Percentiles rank a stretch among this genome's conserved stretches.
Evolutionary conservation across 805 yeast species (phyloP).

Genomic region (Lipomyces starkeyi): DNA sequence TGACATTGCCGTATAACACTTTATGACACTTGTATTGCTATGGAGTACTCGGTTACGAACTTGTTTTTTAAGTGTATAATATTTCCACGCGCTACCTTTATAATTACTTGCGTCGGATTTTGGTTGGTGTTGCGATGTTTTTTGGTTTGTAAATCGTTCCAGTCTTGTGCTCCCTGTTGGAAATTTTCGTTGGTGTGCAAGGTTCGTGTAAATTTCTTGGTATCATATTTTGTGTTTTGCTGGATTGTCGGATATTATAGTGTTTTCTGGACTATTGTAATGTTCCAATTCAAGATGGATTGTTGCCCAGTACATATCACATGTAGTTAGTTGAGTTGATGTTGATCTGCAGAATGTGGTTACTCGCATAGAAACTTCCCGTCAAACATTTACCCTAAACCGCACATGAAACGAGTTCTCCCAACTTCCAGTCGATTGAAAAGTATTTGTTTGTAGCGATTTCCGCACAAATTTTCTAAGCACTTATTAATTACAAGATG

Average conservation of each 20-base stretch:
- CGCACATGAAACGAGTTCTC: background rate
- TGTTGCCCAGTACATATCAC: no score
- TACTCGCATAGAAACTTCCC: no score
- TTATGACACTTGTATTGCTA: background rate
- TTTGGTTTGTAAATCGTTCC: no score
- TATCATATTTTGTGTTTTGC: background rate
- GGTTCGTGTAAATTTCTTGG: background rate
- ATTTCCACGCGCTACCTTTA: background rate
- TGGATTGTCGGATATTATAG: background rate
- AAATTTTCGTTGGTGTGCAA: background rate
- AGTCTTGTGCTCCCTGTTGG: background rate
- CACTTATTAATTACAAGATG: slow-evolving; percentile 45
- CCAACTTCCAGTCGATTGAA: background rate
- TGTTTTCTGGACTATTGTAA: no score
- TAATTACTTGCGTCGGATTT: background rate
- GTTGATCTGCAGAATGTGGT: no score
- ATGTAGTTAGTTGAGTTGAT: no score
- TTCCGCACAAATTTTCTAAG: background rate
- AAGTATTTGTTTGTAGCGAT: background rate
- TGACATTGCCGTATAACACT: background rate
- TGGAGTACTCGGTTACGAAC: background rate
- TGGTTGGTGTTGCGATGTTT: background rate
- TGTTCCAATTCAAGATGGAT: background rate
- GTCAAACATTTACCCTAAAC: background rate
- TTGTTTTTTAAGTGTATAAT: background rate